Base-by-base conservation (phyloP, 768 basidiomycete species). In the Serendipita indica region DNA sequence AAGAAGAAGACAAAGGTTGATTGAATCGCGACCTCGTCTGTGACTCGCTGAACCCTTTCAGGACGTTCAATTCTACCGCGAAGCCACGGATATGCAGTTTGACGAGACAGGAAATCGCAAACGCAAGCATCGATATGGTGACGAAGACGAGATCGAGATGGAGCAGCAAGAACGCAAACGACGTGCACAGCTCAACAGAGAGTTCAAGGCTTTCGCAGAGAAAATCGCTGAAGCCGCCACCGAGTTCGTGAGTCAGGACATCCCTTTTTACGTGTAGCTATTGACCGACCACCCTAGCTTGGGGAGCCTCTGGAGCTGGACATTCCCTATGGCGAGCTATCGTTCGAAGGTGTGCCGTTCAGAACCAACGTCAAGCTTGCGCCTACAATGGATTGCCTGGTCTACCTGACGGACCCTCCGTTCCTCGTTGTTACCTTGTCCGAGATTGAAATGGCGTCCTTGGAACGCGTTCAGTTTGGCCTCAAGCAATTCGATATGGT, bases 21-120 rank as follows among this genome's bases (percentile, higher is more conserved):
- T 16, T 16, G 33, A 22, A 7, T 18, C n/a, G 12, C 25, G 22
- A 30, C 49, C 7, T 12, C 22, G n/a, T 28, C 32, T 54, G 22
- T 25, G 25, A 1, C 4, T 33, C n/a, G 12, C 49, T 57, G 20
- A 60, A 60, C 12, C 18, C 39, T 39, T 39, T 25, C 62, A 94
- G 88, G 96, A 99, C 69, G 81, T 98, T 3, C 96, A 98, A 79
- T 97, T 99, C 70, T 92, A 88, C 75, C 87, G 94, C 6, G 96
- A 98, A 72, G 94, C 93, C 4, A 89, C 90, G 0, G 96, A 99
- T 64, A 89, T 94, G 28, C 89, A 93, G 63, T 97, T 98, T 66
- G 96, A 99, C 66, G 96, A 99, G 70, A 98, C 96, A 1, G 96
- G 96, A n/a, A 98, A 98, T 65, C 80, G 93, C 64, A 98, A 98